Evolutionary conservation across 2,329 filamentous ascomycete species (phyloP).

Genomic region (Trichoderma sp.): DNA sequence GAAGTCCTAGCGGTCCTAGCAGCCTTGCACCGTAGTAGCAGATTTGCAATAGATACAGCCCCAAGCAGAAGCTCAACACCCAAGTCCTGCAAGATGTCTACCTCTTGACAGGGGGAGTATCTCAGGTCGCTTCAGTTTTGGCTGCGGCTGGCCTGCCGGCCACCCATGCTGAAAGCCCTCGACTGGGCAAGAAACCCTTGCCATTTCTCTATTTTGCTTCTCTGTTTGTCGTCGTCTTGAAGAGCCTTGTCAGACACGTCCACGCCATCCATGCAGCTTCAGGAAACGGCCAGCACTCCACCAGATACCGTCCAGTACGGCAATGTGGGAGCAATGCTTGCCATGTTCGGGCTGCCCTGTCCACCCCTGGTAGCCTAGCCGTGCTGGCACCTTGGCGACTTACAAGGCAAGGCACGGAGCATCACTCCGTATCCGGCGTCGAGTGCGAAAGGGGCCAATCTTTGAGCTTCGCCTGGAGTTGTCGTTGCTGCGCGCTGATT

Average conservation of each 20-base stretch:
- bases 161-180: not conserved
- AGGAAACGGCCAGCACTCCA: not conserved
- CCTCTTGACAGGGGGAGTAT: not conserved
- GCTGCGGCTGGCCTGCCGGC: not conserved
- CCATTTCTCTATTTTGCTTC: not conserved
- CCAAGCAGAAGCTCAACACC: not conserved
- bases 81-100: not conserved
- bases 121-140: slow-evolving; percentile 1
- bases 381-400: not conserved
- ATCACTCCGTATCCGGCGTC: not conserved
- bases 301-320: not conserved
- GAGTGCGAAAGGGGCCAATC: not conserved
- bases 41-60: not conserved
- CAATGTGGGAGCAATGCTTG: not conserved
- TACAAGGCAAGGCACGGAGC: not conserved
- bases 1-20: not conserved
- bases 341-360: not conserved
- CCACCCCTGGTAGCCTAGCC: not conserved
- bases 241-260: not conserved
- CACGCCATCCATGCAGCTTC: not conserved
- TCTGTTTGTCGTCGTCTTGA: not conserved
- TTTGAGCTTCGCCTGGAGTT: not conserved
- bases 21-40: not conserved
- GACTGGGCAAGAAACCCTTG: not conserved
- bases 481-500: not conserved